These are phyloP conservation scores for Naganishia randhawae DNA, from an alignment of 768 basidiomycete species.

Conservation along the genomic window DNA sequence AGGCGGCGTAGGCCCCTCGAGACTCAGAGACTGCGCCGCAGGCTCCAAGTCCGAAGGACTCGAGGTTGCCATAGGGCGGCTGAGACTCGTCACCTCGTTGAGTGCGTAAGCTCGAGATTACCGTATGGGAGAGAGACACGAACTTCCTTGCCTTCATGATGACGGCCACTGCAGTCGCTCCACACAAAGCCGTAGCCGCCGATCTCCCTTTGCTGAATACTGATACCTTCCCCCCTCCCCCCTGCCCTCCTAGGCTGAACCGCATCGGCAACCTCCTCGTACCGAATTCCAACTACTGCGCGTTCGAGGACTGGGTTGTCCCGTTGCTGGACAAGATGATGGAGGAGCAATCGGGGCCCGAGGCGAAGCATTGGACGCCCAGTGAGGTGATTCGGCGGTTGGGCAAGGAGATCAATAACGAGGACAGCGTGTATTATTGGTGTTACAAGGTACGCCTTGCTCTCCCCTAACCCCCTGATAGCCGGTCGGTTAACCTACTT, in stretches of 20 bases:
- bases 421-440: slow-evolving; percentile 98
- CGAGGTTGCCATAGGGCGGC: too few species aligned
- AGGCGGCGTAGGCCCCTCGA: not conserved
- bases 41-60: not conserved
- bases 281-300: slow-evolving; percentile 98
- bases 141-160: too few species aligned
- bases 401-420: slow-evolving; percentile 96
- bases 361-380: slow-evolving; percentile 68
- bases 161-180: too few species aligned
- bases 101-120: not conserved
- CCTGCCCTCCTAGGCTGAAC: slow-evolving; percentile 66
- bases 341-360: slow-evolving; percentile 60
- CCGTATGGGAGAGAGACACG: not conserved
- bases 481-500: not conserved
- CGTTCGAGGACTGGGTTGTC: slow-evolving; percentile 98
- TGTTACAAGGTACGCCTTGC: slow-evolving; percentile 79
- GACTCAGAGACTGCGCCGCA: not conserved
- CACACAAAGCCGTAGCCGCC: too few species aligned
- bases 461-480: not conserved
- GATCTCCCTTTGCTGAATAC: not conserved
- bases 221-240: not conserved
- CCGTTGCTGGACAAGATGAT: slow-evolving; percentile 90
- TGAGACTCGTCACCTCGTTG: too few species aligned
- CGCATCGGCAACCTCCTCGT: slow-evolving; percentile 93
- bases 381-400: slow-evolving; percentile 84